A percentile compares a stretch with the other conserved stretches of the same genome.
Evolutionary conservation across 148 eudicot species (phyloP).

Genomic region (Drosera capensis): DNA sequence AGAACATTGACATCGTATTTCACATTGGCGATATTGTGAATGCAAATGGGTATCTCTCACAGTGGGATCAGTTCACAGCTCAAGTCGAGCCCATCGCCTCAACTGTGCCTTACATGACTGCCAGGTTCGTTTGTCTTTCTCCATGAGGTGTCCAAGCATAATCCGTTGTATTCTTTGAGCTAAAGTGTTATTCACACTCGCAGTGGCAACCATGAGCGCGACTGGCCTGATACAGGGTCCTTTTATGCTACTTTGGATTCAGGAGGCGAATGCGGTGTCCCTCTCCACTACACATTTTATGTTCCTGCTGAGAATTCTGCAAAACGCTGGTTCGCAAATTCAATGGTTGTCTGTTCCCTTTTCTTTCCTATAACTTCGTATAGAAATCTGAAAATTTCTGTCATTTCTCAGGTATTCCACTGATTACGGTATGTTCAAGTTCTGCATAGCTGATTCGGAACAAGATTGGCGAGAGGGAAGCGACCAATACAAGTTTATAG

Average conservation of each 20-base stretch:
- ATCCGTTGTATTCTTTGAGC: not conserved
- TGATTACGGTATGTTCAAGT: slow-evolving; percentile 88
- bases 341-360: not conserved
- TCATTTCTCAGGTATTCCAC: slow-evolving; percentile 48
- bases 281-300: slow-evolving; percentile 60
- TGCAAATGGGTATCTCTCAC: slow-evolving; percentile 75
- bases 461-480: slow-evolving; percentile 90
- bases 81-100: slow-evolving; percentile 82
- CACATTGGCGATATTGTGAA: slow-evolving; percentile 72
- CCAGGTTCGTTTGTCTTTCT: slow-evolving; percentile 34
- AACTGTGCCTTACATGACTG: slow-evolving; percentile 69
- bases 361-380: not conserved
- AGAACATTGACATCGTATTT: slow-evolving; percentile 64
- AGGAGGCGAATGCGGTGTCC: slow-evolving; percentile 88
- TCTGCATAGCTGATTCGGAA: slow-evolving; percentile 84
- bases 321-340: slow-evolving; percentile 41
- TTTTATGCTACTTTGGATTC: slow-evolving; percentile 54
- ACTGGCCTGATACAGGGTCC: slow-evolving; percentile 70
- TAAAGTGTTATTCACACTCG: not conserved
- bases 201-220: slow-evolving; percentile 88
- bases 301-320: slow-evolving; percentile 72
- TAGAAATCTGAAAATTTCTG: not conserved
- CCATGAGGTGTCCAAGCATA: not conserved
- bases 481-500: slow-evolving; percentile 73
- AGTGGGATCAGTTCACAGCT: slow-evolving; percentile 90